Conservation (phyloP, 225 moss, liverwort and hornwort genomes). For the Straminergon stramineum region DNA sequence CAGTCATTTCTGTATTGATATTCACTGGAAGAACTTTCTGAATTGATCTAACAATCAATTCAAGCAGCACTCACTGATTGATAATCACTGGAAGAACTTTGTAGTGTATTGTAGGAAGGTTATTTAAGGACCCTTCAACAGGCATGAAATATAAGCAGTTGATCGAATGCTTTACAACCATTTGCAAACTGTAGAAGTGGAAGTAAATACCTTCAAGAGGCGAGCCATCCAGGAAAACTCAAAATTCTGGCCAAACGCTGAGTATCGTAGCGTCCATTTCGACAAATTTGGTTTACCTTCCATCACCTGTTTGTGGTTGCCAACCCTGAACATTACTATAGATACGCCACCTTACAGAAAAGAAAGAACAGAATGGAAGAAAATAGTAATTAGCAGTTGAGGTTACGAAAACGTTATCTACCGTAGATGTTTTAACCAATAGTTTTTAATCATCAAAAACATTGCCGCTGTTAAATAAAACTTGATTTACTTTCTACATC, state of each 20-base stretch:
- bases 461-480: background rate
- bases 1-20: background rate
- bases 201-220: constrained; percentile 64
- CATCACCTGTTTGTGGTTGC: constrained; percentile 37
- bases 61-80: background rate
- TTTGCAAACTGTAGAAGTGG: background rate
- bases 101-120: background rate
- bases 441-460: background rate
- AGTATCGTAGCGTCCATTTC: constrained; percentile 81
- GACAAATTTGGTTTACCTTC: constrained; percentile 79
- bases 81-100: background rate
- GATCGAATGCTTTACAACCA: background rate
- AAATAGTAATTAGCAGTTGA: background rate
- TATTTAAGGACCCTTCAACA: background rate
- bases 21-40: too few species aligned
- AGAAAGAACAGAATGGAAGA: background rate
- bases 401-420: background rate
- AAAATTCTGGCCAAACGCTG: constrained; percentile 79
- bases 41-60: background rate
- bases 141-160: background rate
- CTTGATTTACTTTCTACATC: background rate
- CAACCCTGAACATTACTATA: constrained; percentile 11
- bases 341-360: background rate
- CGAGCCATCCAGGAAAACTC: constrained; percentile 97
- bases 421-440: background rate